These are phyloP conservation scores for Ilyonectria destructans DNA, from an alignment of 2,329 filamentous ascomycete genomes.

Conservation along the genomic window DNA sequence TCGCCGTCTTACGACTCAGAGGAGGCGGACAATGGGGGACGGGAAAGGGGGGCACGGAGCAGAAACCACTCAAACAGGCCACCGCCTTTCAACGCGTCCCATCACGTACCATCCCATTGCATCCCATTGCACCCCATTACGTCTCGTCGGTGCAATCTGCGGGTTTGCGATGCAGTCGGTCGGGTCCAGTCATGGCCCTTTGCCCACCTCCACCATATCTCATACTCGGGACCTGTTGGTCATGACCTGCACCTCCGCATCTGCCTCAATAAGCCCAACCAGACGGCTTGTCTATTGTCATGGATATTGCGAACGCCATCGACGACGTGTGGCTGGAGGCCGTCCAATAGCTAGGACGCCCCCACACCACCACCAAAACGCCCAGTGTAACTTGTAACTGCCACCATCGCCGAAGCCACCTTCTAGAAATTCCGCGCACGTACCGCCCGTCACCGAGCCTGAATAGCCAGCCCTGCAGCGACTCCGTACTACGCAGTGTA, in stretches of 20 bases:
- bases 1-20: constrained; percentile 42
- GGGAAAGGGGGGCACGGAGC: constrained; percentile 25
- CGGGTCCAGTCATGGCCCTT: constrained; percentile 11
- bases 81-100: constrained; percentile 19
- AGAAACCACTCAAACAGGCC: constrained; percentile 35
- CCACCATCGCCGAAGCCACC: constrained; percentile 13
- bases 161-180: constrained; percentile 23
- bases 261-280: constrained; percentile 25
- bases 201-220: constrained; percentile 20
- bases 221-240: constrained; percentile 23
- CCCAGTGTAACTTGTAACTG: constrained; percentile 22
- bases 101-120: constrained; percentile 30
- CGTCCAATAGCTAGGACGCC: constrained; percentile 26
- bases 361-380: constrained; percentile 17
- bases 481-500: constrained; percentile 7
- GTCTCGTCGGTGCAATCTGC: constrained; percentile 20
- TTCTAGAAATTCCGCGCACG: constrained; percentile 43
- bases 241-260: constrained; percentile 26
- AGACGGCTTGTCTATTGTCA: constrained; percentile 30
- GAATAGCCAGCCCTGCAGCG: constrained; percentile 29
- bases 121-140: constrained; percentile 23
- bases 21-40: constrained; percentile 32
- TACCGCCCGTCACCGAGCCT: constrained; percentile 29
- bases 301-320: constrained; percentile 24
- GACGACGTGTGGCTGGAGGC: constrained; percentile 33